Evolutionary conservation across 1,284 basidiomycete genomes (phyloP).

Genomic region (Boletus sp.): DNA sequence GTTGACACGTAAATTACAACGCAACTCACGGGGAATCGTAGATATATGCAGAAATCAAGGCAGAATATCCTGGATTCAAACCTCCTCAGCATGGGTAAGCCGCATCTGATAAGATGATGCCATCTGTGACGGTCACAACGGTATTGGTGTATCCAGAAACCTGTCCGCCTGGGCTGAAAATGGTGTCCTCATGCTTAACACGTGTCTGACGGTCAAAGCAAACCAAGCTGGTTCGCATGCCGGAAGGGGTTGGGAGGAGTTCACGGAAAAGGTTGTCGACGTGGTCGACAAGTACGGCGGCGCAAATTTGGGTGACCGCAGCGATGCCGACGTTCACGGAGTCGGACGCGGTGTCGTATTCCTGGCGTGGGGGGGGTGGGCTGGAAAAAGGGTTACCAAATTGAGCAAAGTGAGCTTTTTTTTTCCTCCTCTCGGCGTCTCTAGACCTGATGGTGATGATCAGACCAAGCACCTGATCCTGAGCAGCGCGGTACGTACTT

Average conservation of each 20-base stretch:
- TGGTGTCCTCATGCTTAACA: constrained; percentile 91
- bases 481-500: constrained; percentile 62
- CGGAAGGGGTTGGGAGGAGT: constrained; percentile 83
- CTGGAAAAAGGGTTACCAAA: constrained; percentile 79
- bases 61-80: constrained; percentile 78
- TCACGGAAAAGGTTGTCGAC: constrained; percentile 69
- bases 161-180: constrained; percentile 81
- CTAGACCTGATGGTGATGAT: constrained; percentile 21
- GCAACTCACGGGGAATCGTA: constrained; percentile 29
- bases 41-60: constrained; percentile 87
- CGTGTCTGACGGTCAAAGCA: constrained; percentile 81
- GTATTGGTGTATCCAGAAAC: constrained; percentile 44
- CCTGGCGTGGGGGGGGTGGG: constrained; percentile 88
- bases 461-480: constrained; percentile 85
- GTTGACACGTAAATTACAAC: constrained; percentile 7
- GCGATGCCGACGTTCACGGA: constrained; percentile 43
- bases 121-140: constrained; percentile 16
- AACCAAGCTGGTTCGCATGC: constrained; percentile 79
- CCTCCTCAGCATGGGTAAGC: constrained; percentile 83
- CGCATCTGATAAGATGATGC: constrained; percentile 21
- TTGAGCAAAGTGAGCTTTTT: constrained; percentile 62
- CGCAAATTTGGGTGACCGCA: constrained; percentile 52
- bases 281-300: constrained; percentile 75
- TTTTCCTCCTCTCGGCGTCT: constrained; percentile 9
- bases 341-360: constrained; percentile 76